Percentiles rank a stretch among this genome's conserved stretches.
Evolutionary conservation across 1,284 basidiomycete species (phyloP).

Genomic region (Fomitopsis betulina): DNA sequence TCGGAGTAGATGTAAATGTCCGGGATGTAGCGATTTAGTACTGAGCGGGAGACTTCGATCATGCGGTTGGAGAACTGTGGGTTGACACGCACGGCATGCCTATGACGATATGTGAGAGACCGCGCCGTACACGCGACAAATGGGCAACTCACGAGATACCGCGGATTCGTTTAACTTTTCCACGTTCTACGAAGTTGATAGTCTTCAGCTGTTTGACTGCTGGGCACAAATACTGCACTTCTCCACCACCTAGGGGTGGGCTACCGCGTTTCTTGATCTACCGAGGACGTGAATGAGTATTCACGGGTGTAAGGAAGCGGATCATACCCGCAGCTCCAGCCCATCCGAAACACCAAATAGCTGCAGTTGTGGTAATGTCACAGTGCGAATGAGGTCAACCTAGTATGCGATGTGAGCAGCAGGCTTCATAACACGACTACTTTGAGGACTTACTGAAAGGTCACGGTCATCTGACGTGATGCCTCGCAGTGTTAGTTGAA

Average conservation of each 20-base stretch:
- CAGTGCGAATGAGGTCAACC: conserved; percentile 90
- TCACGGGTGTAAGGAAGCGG: not conserved
- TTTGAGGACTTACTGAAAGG: conserved; percentile 62
- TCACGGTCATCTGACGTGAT: conserved; percentile 90
- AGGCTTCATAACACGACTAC: not conserved
- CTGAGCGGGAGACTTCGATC: conserved; percentile 89
- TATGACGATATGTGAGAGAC: conserved; percentile 24
- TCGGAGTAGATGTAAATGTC: conserved; percentile 99
- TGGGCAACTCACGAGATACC: conserved; percentile 81
- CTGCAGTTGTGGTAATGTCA: conserved; percentile 89
- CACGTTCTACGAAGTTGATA: conserved; percentile 87
- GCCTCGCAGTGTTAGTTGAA: conserved; percentile 80
- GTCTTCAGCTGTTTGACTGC: conserved; percentile 88
- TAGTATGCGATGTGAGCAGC: conserved; percentile 21
- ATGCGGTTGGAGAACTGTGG: conserved; percentile 98
- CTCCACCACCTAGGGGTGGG: conserved; percentile 90
- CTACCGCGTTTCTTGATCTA: conserved; percentile 93
- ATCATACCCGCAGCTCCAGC: conserved; percentile 72
- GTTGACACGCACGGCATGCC: conserved; percentile 91
- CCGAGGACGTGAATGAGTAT: conserved; percentile 1
- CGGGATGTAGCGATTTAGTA: conserved; percentile 95
- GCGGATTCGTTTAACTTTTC: conserved; percentile 91
- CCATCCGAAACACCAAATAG: conserved; percentile 88
- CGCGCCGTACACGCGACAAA: not conserved
- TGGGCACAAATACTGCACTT: conserved; percentile 91